A percentile compares a stretch with the other conserved stretches of the same genome.
Evolutionary conservation across 495 filamentous ascomycete species (phyloP).

Genomic region (Daldinia bambusicola): DNA sequence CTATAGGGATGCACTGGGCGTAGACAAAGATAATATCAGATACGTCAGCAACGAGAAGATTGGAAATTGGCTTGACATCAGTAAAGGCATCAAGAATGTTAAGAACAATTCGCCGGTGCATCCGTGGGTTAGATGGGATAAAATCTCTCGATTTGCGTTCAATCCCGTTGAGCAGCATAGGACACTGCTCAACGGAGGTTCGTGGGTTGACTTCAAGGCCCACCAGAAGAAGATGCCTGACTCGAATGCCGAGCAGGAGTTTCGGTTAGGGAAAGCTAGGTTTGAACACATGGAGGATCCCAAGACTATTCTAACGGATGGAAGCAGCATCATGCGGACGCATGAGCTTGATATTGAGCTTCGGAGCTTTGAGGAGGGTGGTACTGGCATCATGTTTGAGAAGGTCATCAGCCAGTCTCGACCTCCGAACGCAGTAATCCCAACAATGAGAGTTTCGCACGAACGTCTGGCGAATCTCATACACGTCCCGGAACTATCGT

Average conservation of each 20-base stretch:
- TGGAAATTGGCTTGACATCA: constrained; percentile 41
- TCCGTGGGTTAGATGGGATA: constrained; percentile 38
- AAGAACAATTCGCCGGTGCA: constrained; percentile 41
- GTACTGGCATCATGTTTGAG: constrained; percentile 56
- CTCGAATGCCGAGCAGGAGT: not conserved
- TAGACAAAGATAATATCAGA: constrained; percentile 39
- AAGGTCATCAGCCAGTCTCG: constrained; percentile 57
- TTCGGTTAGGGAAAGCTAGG: not conserved
- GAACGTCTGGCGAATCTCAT: constrained; percentile 81
- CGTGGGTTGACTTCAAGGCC: constrained; percentile 19
- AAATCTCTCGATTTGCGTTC: constrained; percentile 27
- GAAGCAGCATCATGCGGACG: constrained; percentile 65
- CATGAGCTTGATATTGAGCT: constrained; percentile 69
- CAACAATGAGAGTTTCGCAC: constrained; percentile 53
- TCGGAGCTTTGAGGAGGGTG: constrained; percentile 55
- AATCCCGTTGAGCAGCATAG: constrained; percentile 25
- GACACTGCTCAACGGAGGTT: not conserved
- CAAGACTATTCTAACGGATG: constrained; percentile 17
- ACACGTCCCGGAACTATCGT: constrained; percentile 79
- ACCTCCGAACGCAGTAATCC: constrained; percentile 56
- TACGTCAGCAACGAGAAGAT: constrained; percentile 10
- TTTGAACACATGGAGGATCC: not conserved
- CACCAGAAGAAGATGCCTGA: not conserved
- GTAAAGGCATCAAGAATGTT: constrained; percentile 30
- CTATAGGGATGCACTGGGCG: constrained; percentile 49